phyloP scores from a whole-genome alignment of 192 early-diverging fungal species.

The Backusella morwellensis region DNA sequence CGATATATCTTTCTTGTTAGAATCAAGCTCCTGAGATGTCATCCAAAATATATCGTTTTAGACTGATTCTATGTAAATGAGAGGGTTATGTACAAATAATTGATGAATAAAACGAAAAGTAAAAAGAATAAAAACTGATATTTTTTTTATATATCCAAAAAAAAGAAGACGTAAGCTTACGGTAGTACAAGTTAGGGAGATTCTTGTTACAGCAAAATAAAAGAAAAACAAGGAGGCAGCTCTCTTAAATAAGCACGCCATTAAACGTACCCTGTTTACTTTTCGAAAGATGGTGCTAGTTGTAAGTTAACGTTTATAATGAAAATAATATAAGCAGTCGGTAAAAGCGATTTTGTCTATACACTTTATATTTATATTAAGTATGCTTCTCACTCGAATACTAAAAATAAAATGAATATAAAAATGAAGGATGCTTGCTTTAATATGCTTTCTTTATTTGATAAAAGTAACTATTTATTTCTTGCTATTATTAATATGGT shows the following conservation, averaged over 20 bases:
- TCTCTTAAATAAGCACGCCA: neutral
- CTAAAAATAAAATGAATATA: too few species aligned
- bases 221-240: neutral
- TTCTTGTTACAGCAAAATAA: neutral
- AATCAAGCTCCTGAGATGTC: neutral
- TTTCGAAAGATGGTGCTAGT: too few species aligned
- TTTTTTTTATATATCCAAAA: neutral
- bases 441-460: too few species aligned
- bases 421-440: too few species aligned
- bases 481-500: neutral
- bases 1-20: neutral
- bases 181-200: neutral
- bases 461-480: too few species aligned
- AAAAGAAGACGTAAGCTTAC: neutral
- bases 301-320: neutral
- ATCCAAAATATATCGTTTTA: neutral
- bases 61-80: neutral
- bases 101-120: neutral
- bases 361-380: too few species aligned
- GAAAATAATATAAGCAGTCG: neutral
- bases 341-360: too few species aligned
- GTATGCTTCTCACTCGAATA: too few species aligned
- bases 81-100: neutral
- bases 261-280: neutral
- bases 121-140: neutral